Evolutionary conservation across 768 basidiomycete species (phyloP).

Genomic region (Amanita inopinata): DNA sequence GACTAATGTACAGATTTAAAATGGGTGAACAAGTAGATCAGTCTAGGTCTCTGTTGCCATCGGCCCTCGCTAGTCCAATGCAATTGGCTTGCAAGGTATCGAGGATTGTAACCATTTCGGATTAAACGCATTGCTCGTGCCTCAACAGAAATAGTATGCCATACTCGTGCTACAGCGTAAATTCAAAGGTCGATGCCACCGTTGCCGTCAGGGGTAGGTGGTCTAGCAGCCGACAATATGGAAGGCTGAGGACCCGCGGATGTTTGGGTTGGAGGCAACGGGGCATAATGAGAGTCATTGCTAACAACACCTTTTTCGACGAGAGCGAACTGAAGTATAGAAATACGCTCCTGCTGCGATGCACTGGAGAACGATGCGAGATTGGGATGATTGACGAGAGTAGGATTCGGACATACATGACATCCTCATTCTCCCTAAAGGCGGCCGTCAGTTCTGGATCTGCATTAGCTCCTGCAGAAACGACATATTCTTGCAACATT

Average conservation of each 20-base stretch:
- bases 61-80: no score
- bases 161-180: neutral
- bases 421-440: slow-evolving; percentile 58
- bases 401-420: slow-evolving; percentile 42
- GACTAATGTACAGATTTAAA: no score
- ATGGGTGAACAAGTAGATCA: no score
- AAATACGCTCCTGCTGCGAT: slow-evolving; percentile 70
- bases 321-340: slow-evolving; percentile 57
- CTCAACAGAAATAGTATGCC: no score
- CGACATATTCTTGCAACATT: slow-evolving; percentile 39
- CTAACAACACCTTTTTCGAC: slow-evolving; percentile 45
- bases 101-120: no score
- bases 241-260: slow-evolving; percentile 3
- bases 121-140: no score
- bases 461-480: slow-evolving; percentile 18
- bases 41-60: no score
- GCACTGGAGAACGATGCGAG: slow-evolving; percentile 34
- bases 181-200: slow-evolving; percentile 8
- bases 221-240: neutral
- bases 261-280: slow-evolving; percentile 8
- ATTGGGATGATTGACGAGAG: slow-evolving; percentile 8
- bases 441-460: slow-evolving; percentile 55
- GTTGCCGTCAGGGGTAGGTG: slow-evolving; percentile 9
- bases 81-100: no score
- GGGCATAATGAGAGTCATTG: slow-evolving; percentile 42